Conservation (phyloP, 352 stramenopile species). For the Peronospora farinosa region DNA sequence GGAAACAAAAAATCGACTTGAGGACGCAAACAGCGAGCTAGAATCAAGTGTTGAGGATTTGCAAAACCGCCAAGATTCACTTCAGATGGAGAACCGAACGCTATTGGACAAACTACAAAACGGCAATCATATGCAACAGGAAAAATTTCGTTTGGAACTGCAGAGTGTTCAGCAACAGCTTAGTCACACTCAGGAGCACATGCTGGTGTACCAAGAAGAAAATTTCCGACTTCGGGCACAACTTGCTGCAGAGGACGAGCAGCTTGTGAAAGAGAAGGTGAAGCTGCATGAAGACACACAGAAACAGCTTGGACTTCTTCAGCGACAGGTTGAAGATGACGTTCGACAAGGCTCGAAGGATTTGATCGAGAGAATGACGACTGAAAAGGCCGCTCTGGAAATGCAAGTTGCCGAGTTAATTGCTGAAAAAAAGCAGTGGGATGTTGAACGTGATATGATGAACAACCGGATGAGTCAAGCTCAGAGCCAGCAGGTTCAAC, state of each 20-base stretch:
- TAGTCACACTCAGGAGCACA: conserved; percentile 57
- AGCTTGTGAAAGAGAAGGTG: conserved; percentile 45
- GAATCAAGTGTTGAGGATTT: conserved; percentile 56
- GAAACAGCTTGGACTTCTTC: conserved; percentile 51
- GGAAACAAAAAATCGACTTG: conserved; percentile 40
- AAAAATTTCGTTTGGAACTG: conserved; percentile 64
- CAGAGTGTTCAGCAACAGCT: conserved; percentile 56
- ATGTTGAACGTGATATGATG: conserved; percentile 47
- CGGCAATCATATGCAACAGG: conserved; percentile 58
- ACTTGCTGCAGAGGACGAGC: conserved; percentile 52
- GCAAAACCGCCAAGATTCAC: conserved; percentile 47
- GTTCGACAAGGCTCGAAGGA: conserved; percentile 55
- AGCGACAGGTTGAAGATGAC: conserved; percentile 51
- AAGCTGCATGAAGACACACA: conserved; percentile 52
- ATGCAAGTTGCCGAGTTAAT: conserved; percentile 40
- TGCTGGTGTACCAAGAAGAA: conserved; percentile 64
- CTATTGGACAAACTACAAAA: conserved; percentile 65
- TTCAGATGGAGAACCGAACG: conserved; percentile 63
- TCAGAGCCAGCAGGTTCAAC: conserved; percentile 44
- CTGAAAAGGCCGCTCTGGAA: conserved; percentile 41
- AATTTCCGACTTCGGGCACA: conserved; percentile 53
- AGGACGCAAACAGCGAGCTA: conserved; percentile 44
- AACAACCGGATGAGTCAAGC: conserved; percentile 40
- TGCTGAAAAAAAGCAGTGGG: conserved; percentile 42
- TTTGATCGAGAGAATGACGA: conserved; percentile 34